Base-by-base conservation (phyloP, 768 basidiomycete genomes). In the Mycena olivaceomarginata region DNA sequence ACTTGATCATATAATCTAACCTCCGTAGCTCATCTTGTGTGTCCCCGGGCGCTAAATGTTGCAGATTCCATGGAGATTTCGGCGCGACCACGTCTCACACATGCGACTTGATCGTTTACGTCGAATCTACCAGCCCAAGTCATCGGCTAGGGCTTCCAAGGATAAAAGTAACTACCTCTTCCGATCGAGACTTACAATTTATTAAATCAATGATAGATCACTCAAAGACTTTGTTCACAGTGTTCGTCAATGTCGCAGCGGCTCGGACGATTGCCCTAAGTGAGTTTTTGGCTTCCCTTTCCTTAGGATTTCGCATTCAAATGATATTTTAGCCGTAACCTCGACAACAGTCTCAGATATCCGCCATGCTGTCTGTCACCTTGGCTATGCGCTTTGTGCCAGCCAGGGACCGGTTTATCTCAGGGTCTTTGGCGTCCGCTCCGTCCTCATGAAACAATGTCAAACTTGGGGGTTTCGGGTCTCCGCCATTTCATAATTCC, bases 41-140 rank as follows among this genome's bases (percentile, higher is more conserved):
- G 45, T 7, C 22, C 70, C 2, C 41, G 63, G 39, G 25, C 70
- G 0, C 22, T 71, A 9, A 60, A 62, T 46, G 31, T 31, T 31
- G 31, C 31, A 31, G 31, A 31, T 31, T 31, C 31, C 31, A 31
- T 31, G 31, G 31, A 31, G 31, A 31, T 31, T 31, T 31, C 31
- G 31, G 31, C 31, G 31, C 31, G 31, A 31, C 31, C 70, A 71
- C 12, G 70, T 63, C 45, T 71, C 70, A 5, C 59, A 63, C 13
- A 63, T 71, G 70, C 60, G 70, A 7, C 70, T 71, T 0, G 60
- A 71, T 39, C 41, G 70, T 18, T 25, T 71, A 5, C 41, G 46
- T 1, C 70, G 60, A 18, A 40, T 15, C 15, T 71, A 60, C 4
- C 41, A 3, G 18, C 18, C 40, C 66, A 18, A 8, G 31, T 56